Base-by-base conservation (phyloP, 148 eudicot genomes). In the Rhododendron williamsianum region DNA sequence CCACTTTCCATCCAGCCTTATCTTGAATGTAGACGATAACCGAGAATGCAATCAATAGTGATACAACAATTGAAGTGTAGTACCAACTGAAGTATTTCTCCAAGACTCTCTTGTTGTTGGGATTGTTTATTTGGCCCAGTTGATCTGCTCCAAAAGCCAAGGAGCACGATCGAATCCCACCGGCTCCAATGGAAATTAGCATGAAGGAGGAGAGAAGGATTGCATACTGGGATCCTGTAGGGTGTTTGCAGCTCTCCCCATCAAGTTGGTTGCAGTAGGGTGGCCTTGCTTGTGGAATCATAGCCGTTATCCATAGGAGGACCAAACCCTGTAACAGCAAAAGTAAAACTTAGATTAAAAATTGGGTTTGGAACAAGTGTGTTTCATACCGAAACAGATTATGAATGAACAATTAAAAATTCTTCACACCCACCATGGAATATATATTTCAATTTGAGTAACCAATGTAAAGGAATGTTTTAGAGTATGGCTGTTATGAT, bases 131-230 rank as follows among this genome's bases (percentile, higher is more conserved):
- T 38, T 65, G 88, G 85, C 93, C 95, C 6, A 95, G 72, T 87
- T 95, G 98, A 84, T 94, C 96, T 2, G 98, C 98, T 6, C 98
- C 98, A 54, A 95, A 95, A n/a, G 98, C 98, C 54, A 91, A 91
- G 16, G 98, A 95, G 76, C 94, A 93, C 0, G 98, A 91, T 52
- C 95, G 83, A 25, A 94, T 90, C 11, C 98, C 98, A 72, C 98
- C 98, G 6, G 98, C 96, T 4, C 98, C 98, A 21, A 94, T 83
- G 5, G 98, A 92, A 91, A 96, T 92, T 74, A 96, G 86, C 51
- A 85, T 73, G 33, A 91, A 93, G 12, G 94, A 92, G 18, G 88
- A 82, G 6, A 96, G 33, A 67, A 96, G 81, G 71, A 93, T n/a
- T 5, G 87, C 23, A 9, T 67, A 86, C 43, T 96, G 98, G 18